Evolutionary conservation across 345 rosid species (phyloP).

Genomic region (Stellera chamaejasme): DNA sequence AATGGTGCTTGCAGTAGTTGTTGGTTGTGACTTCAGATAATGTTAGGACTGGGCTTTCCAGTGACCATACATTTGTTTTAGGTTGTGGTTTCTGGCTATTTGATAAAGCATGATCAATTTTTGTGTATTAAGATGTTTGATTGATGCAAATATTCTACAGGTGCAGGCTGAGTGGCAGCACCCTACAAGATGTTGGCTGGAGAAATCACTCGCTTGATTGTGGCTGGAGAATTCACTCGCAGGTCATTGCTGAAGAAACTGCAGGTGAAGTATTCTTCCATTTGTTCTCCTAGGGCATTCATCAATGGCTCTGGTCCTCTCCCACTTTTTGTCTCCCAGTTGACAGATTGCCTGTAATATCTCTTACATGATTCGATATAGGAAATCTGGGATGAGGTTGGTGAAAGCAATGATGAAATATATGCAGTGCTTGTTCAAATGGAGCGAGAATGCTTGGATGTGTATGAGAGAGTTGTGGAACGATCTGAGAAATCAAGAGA

Average conservation of each 20-base stretch:
- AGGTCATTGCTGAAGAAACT: constrained; percentile 75
- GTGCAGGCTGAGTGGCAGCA: no score
- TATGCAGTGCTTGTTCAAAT: constrained; percentile 90
- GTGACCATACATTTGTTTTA: no score
- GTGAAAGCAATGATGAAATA: constrained; percentile 77
- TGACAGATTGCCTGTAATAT: background rate
- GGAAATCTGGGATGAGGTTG: constrained; percentile 53
- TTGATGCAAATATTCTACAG: no score
- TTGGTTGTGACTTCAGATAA: no score
- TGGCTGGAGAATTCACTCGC: constrained; percentile 74
- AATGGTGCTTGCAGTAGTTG: no score
- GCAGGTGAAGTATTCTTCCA: constrained; percentile 40
- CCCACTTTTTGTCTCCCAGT: background rate
- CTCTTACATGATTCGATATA: constrained; percentile 15
- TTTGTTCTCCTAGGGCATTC: background rate
- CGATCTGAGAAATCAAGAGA: constrained; percentile 78
- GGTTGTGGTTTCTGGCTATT: no score
- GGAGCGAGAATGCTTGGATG: constrained; percentile 90
- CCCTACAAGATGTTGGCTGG: no score
- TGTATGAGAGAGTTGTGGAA: constrained; percentile 86
- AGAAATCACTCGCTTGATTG: no score
- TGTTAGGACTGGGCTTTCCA: no score
- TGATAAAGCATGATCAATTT: no score
- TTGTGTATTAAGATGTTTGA: no score
- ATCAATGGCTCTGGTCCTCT: background rate